Evolutionary conservation across 495 filamentous ascomycete genomes (phyloP), one percentile per base, ranked within the genome.

Genomic region (Friedmanniomyces endolithicus): DNA sequence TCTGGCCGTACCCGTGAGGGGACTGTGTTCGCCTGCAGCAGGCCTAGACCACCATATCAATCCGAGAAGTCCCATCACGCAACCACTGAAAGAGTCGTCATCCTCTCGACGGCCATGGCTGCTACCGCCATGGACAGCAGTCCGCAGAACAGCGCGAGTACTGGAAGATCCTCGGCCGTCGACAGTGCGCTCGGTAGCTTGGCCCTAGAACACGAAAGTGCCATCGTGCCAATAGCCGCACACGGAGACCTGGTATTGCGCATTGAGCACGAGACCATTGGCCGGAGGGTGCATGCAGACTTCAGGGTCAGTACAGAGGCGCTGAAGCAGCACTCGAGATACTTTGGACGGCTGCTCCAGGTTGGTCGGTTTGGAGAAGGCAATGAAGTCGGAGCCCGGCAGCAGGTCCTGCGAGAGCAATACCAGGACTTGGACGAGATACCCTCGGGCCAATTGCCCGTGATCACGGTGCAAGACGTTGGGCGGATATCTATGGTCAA

Each of bases 321-420:
- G 0, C 59, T 74, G 23, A 76, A 68, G 58, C 61, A 69, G 37
- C 63, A 72, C 43, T 84, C 82, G 0, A 72, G 71, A 48, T 85
- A 83, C 62, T 85, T 85, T 58, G 68, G 67, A 47, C 73, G 68
- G 35, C 71, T 84, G 8, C 70, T 85, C 0, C 67, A 71, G 2
- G 70, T 74, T 25, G 44, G 44, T 1, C 57, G 64, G 4, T 66
- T 66, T 41, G 52, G 55, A 4, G 63, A 66, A 35, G 65, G 64
- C 49, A 64, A 64, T 19, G 55, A 68, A 16, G 66, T 83, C 14
- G 63, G 65, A 3, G 68, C 66, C 27, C 66, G 68, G n/a, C 65
- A 78, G 25, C 66, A 68, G 20, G 54, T 55, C 25, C 67, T 81
- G 9, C 62, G 69, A 23, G 41, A 72, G 35, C 60, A 60, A 31